A percentile compares a stretch with the other conserved stretches of the same genome.
phyloP scores from a whole-genome alignment of 352 stramenopile species.

The Globisporangium megalacanthum region DNA sequence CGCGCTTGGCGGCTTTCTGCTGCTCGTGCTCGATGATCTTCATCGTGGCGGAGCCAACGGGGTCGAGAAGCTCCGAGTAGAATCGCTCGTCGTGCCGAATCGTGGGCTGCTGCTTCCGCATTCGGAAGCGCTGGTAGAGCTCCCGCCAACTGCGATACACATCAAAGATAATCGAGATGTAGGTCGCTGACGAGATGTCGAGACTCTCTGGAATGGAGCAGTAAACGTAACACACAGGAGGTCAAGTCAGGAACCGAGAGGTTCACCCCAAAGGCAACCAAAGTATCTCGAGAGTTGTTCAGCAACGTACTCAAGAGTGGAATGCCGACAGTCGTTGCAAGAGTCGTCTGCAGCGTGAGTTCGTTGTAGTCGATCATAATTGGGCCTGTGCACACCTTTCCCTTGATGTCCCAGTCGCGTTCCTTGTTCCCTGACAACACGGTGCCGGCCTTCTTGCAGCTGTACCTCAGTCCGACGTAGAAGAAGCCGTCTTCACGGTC shows the following conservation, averaged over 20 bases:
- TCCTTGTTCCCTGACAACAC: constrained; percentile 9
- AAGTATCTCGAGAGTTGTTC: neutral
- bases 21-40: constrained; percentile 17
- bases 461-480: constrained; percentile 68
- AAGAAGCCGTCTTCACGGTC: constrained; percentile 60
- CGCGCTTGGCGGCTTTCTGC: constrained; percentile 17
- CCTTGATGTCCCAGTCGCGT: constrained; percentile 47
- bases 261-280: neutral
- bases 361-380: constrained; percentile 66
- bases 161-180: constrained; percentile 44
- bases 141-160: constrained; percentile 37
- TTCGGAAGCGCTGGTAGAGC: constrained; percentile 30
- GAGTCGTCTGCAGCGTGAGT: constrained; percentile 24
- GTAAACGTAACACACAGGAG: constrained; percentile 2
- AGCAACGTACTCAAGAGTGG: constrained; percentile 3
- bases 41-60: constrained; percentile 6
- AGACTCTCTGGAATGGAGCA: constrained; percentile 11
- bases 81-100: constrained; percentile 5
- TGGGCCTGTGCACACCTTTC: constrained; percentile 46
- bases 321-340: constrained; percentile 14
- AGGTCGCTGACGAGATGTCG: constrained; percentile 29
- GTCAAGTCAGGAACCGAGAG: neutral
- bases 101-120: constrained; percentile 20
- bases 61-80: constrained; percentile 2
- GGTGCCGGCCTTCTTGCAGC: constrained; percentile 14